A percentile compares a stretch with the other conserved stretches of the same genome.
phyloP scores from a whole-genome alignment of 179 eudicot genomes.

The Gypsophila paniculata region DNA sequence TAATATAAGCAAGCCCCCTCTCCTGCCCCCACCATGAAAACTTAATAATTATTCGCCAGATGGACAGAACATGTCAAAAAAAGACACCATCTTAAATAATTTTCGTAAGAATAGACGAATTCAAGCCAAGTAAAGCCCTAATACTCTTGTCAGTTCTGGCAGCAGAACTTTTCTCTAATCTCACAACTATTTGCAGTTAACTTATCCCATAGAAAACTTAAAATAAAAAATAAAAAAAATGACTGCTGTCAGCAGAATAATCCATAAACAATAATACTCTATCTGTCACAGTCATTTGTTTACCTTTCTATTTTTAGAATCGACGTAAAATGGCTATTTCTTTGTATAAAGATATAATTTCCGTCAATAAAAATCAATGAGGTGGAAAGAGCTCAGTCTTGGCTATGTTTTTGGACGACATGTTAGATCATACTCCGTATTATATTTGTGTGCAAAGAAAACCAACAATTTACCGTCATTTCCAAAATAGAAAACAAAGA shows the following conservation, averaged over 20 bases:
- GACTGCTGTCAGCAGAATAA: not conserved
- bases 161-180: not conserved
- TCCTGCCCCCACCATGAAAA: not conserved
- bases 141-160: not conserved
- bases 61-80: not conserved
- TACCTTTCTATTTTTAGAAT: too few relatives aligned
- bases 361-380: too few relatives aligned
- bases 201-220: too few relatives aligned
- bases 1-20: not conserved
- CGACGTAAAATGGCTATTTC: too few relatives aligned
- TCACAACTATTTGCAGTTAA: not conserved
- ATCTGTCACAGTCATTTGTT: too few relatives aligned
- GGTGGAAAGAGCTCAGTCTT: too few relatives aligned
- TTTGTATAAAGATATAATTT: too few relatives aligned
- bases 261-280: not conserved
- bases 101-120: not conserved
- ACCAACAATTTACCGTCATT: too few relatives aligned
- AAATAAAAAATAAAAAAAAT: not conserved
- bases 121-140: not conserved
- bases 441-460: too few relatives aligned
- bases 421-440: too few relatives aligned
- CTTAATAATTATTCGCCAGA: not conserved
- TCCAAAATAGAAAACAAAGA: too few relatives aligned
- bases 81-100: not conserved
- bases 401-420: too few relatives aligned